Percentiles rank a stretch among this genome's conserved stretches.
Conservation (phyloP, 768 basidiomycete species). For the Termitomyces sp. region DNA sequence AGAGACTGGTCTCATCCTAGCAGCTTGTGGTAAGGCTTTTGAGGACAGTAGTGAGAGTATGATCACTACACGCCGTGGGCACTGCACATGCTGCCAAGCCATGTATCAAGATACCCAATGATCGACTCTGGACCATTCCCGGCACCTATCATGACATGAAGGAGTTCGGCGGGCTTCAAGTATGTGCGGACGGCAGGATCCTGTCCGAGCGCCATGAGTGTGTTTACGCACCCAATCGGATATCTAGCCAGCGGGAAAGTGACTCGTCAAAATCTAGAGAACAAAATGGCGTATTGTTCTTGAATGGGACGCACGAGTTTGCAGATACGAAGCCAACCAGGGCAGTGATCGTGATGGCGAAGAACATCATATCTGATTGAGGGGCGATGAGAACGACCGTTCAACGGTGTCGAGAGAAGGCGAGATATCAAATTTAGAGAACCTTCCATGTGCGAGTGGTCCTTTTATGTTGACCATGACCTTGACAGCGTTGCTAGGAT, state of each 20-base stretch:
- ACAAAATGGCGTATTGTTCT: not conserved
- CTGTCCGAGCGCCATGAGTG: conserved; percentile 14
- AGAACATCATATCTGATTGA: conserved; percentile 16
- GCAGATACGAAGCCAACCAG: conserved; percentile 22
- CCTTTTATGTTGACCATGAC: conserved; percentile 11
- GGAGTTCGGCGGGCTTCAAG: conserved; percentile 30
- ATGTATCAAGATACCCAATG: conserved; percentile 37
- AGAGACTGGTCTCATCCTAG: conserved; percentile 25
- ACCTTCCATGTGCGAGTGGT: not conserved
- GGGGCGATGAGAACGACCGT: conserved; percentile 9
- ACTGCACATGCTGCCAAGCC: conserved; percentile 47
- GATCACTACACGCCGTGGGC: conserved; percentile 42
- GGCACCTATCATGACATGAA: conserved; percentile 21
- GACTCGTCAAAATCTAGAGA: not conserved
- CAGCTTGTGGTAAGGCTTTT: conserved; percentile 45
- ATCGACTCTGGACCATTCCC: conserved; percentile 26
- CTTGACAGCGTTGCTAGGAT: not conserved
- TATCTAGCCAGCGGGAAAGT: conserved; percentile 4
- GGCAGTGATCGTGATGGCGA: conserved; percentile 15
- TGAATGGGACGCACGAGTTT: conserved; percentile 13
- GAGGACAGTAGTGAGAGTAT: conserved; percentile 40
- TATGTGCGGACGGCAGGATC: conserved; percentile 27
- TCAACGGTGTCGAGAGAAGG: conserved; percentile 16
- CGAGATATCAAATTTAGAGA: conserved; percentile 22
- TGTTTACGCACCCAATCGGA: conserved; percentile 18